Evolutionary conservation across 768 basidiomycete species (phyloP).

Genomic region (Mycena indigotica): DNA sequence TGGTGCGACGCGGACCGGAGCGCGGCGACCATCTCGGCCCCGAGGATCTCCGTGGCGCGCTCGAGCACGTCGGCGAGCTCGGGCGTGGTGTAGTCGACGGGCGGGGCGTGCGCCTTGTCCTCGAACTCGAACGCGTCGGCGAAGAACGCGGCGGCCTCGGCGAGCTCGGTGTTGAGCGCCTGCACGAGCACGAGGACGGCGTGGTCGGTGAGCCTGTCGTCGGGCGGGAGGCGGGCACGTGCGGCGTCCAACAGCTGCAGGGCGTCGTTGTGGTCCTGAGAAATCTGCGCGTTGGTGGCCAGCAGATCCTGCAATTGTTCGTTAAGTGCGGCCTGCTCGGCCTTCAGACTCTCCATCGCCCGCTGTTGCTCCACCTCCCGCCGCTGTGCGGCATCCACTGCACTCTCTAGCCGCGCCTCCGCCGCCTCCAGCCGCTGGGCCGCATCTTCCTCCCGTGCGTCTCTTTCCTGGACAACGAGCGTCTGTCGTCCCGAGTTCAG

Average conservation of each 20-base stretch:
- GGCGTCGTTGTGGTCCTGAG: too few species aligned
- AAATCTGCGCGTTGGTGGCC: too few species aligned
- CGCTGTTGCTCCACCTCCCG: too few species aligned
- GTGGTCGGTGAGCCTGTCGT: conserved; percentile 17
- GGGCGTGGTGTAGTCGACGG: conserved; percentile 21
- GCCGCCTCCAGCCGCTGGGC: too few species aligned
- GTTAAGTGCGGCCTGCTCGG: too few species aligned
- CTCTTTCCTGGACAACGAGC: too few species aligned
- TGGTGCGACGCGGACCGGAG: conserved; percentile 41
- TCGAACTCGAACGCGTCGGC: conserved; percentile 43
- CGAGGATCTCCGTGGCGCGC: conserved; percentile 32
- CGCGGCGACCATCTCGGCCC: conserved; percentile 40
- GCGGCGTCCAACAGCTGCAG: background rate
- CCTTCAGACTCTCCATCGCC: too few species aligned
- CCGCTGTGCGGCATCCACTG: too few species aligned
- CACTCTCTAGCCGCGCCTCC: background rate
- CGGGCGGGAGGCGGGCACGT: background rate
- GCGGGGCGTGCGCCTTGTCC: conserved; percentile 15
- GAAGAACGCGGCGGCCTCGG: conserved; percentile 49
- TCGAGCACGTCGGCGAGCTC: conserved; percentile 30
- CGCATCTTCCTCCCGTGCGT: too few species aligned
- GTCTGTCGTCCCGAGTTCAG: too few species aligned
- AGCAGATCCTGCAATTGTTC: too few species aligned
- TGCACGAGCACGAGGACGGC: conserved; percentile 43
- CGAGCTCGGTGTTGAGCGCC: conserved; percentile 49